Percentiles rank a stretch among this genome's conserved stretches.
Evolutionary conservation across 208 protist species (phyloP).

Genomic region (Wallacemonas sp.): DNA sequence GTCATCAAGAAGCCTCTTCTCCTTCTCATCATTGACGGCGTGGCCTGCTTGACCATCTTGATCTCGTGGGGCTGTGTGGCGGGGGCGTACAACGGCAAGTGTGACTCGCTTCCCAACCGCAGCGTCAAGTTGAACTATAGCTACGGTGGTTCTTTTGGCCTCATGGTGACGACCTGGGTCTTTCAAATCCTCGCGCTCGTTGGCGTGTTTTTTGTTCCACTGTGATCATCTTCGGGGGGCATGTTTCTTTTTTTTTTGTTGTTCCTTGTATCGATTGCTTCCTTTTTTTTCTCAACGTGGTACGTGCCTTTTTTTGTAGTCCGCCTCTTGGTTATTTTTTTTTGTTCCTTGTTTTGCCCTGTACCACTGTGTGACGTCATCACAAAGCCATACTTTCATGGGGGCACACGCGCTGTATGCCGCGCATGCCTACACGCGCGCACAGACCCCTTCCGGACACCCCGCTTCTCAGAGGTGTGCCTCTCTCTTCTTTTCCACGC

Average conservation of each 20-base stretch:
- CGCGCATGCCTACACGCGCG: too few species aligned
- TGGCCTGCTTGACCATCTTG: constrained; percentile 37
- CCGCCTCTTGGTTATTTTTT: too few species aligned
- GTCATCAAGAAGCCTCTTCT: constrained; percentile 30
- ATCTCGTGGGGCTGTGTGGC: constrained; percentile 42
- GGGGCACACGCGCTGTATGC: too few species aligned
- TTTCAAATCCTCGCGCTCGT: constrained; percentile 35
- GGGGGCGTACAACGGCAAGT: constrained; percentile 37
- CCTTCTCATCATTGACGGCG: constrained; percentile 28
- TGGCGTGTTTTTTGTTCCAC: constrained; percentile 35
- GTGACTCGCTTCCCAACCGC: constrained; percentile 18
- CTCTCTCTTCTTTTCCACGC: too few species aligned
- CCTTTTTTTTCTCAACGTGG: neutral
- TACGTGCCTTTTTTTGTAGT: neutral
- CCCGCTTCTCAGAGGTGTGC: too few species aligned
- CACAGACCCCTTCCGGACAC: too few species aligned
- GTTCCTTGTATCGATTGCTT: neutral
- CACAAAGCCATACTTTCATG: too few species aligned
- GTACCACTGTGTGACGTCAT: too few species aligned
- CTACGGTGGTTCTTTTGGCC: constrained; percentile 34
- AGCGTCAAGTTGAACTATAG: constrained; percentile 29
- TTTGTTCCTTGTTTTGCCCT: too few species aligned
- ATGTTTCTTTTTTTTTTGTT: neutral
- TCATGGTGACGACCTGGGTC: constrained; percentile 46
- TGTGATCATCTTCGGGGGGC: constrained; percentile 9